Evolutionary conservation across 495 filamentous ascomycete species (phyloP).

Genomic region (Annulohypoxylon nitens): DNA sequence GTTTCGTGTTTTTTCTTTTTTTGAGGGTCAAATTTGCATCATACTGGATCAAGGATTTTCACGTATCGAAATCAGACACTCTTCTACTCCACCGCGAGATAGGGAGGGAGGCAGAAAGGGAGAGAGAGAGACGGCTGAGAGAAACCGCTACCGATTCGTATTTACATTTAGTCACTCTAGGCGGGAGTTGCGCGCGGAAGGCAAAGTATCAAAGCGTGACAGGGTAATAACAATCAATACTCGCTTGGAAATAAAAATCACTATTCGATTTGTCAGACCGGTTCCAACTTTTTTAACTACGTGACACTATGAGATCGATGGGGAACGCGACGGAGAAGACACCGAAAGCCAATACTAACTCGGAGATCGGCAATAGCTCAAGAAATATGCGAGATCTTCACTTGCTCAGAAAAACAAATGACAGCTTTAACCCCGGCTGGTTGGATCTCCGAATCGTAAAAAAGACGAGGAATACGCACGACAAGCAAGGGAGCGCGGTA

Average conservation of each 20-base stretch:
- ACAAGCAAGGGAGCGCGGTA: constrained; percentile 9
- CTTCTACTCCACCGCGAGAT: constrained; percentile 12
- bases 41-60: constrained; percentile 40
- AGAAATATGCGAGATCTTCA: constrained; percentile 8
- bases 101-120: constrained; percentile 11
- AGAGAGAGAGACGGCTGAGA: background rate
- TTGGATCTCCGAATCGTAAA: background rate
- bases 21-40: constrained; percentile 45
- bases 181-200: constrained; percentile 45
- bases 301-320: constrained; percentile 1
- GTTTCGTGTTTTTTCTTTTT: constrained; percentile 8
- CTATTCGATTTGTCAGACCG: background rate
- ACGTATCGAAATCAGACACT: constrained; percentile 26
- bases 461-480: background rate
- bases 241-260: constrained; percentile 20
- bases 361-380: background rate
- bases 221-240: constrained; percentile 42
- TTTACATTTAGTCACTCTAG: constrained; percentile 31
- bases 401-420: background rate
- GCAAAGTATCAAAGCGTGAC: constrained; percentile 45
- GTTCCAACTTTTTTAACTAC: background rate
- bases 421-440: background rate
- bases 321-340: background rate
- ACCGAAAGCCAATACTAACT: background rate
- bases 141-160: constrained; percentile 17